These are phyloP conservation scores for Zoysia pacifica DNA, from an alignment of 176 grass and related monocot species.

Conservation along the genomic window DNA sequence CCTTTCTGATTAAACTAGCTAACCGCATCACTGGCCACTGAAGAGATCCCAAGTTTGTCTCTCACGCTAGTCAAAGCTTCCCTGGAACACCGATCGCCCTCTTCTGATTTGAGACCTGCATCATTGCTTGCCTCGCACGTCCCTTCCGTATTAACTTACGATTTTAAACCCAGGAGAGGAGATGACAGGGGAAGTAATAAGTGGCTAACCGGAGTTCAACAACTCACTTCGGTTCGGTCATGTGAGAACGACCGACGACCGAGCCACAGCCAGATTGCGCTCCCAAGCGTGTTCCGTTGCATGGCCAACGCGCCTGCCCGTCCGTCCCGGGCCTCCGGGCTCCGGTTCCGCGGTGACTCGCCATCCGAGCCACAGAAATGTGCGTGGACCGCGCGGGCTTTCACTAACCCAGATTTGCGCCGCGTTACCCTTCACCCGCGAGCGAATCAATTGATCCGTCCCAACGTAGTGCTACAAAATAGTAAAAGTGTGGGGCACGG, in stretches of 20 bases:
- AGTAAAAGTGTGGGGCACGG: too few relatives aligned
- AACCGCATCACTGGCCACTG: not conserved
- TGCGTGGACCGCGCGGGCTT: not conserved
- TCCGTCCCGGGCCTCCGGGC: too few relatives aligned
- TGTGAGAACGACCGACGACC: not conserved
- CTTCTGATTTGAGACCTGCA: not conserved
- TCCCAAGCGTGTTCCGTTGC: not conserved
- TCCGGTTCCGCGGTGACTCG: not conserved
- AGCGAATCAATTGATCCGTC: not conserved
- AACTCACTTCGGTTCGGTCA: not conserved
- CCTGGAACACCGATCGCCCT: not conserved
- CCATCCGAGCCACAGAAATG: not conserved
- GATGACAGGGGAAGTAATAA: not conserved
- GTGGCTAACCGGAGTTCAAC: not conserved
- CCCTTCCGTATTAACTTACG: constrained; percentile 17
- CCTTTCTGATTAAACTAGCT: not conserved
- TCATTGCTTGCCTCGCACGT: constrained; percentile 20
- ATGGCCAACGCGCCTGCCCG: constrained; percentile 2
- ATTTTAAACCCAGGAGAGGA: too few relatives aligned
- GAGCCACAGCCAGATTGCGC: not conserved
- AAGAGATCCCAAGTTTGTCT: constrained; percentile 11
- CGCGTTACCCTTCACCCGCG: not conserved
- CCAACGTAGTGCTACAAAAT: not conserved
- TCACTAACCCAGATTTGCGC: not conserved
- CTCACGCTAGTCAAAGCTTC: constrained; percentile 6